Conservation (phyloP, 139 green algal genomes). For the Chlorella vulgaris region DNA sequence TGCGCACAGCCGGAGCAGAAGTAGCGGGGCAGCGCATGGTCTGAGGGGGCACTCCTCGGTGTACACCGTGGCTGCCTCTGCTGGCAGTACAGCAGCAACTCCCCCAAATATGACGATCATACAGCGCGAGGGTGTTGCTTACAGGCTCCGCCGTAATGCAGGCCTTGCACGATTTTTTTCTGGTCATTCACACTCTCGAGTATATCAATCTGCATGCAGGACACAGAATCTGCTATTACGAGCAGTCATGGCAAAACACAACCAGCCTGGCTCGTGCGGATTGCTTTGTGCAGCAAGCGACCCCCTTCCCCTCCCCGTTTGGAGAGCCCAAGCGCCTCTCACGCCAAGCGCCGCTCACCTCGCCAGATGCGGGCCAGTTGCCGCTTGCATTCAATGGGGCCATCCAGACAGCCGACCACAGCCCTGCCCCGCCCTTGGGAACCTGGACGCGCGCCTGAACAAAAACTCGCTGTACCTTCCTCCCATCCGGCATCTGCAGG, state of each 20-base stretch:
- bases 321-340: too few relatives aligned
- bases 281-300: too few relatives aligned
- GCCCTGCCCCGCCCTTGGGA: not conserved
- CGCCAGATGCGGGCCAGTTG: not conserved
- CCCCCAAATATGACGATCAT: too few relatives aligned
- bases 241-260: too few relatives aligned
- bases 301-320: too few relatives aligned
- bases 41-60: too few relatives aligned
- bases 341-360: not conserved
- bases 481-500: not conserved
- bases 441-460: not conserved
- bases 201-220: not conserved
- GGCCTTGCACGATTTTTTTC: not conserved
- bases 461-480: not conserved
- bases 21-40: too few relatives aligned
- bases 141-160: constrained; percentile 8
- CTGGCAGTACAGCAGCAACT: too few relatives aligned
- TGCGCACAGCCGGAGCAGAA: too few relatives aligned
- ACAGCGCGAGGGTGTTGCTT: not conserved
- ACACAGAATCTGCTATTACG: too few relatives aligned
- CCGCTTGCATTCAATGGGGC: not conserved
- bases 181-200: not conserved
- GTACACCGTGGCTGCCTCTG: too few relatives aligned
- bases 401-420: not conserved
- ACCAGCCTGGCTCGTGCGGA: too few relatives aligned